Base-by-base conservation (phyloP, 1,284 basidiomycete species). In the Leccinum griseonigrum region DNA sequence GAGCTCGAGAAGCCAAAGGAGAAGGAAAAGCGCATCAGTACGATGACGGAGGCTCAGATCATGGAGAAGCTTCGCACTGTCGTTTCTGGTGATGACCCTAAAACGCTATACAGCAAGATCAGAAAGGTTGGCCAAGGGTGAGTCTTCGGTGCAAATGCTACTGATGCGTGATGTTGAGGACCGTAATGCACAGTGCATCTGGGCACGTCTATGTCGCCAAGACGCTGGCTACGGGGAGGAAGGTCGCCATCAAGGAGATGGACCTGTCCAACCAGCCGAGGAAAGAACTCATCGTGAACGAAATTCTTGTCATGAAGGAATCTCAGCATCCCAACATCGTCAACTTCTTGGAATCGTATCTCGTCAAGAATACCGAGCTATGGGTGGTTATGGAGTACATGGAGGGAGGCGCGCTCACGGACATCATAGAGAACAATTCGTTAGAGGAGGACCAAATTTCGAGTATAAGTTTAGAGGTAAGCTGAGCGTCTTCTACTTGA, bases 341-440 rank as follows among this genome's bases (percentile, higher is more conserved):
- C 81, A 99, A 98, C 78, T 99, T 95, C 78, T 80, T 98, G 58
- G 92, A 98, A 34, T 88, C 93, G 9, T 98, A 96, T 78, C 85
- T 98, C 50, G 87, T 98, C 59, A 92, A 91, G 77, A 90, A 84
- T 74, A 90, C 85, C 60, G 96, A 98, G 74, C 85, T 99, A n/a
- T 99, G 97, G 97, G 96, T 99, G 52, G 95, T 98, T 62, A 98
- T 99, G 97, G 97, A 99, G 79, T 98, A 94, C 75, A 99, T 99
- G 97, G 97, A 98, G 77, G 97, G 97, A 54, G 97, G 97, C 57
- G 94, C 95, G 13, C 79, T 99, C 68, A 98, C 96, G 13, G 97
- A 99, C 77, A 91, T 99, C 55, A 98, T 99, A 68, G 96, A 98
- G 79, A 97, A 97, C 74, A 98, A 99, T 77, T 91, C 93, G 58